Evolutionary conservation across 441 rosid genomes (phyloP).

Genomic region (Melastoma candidum): DNA sequence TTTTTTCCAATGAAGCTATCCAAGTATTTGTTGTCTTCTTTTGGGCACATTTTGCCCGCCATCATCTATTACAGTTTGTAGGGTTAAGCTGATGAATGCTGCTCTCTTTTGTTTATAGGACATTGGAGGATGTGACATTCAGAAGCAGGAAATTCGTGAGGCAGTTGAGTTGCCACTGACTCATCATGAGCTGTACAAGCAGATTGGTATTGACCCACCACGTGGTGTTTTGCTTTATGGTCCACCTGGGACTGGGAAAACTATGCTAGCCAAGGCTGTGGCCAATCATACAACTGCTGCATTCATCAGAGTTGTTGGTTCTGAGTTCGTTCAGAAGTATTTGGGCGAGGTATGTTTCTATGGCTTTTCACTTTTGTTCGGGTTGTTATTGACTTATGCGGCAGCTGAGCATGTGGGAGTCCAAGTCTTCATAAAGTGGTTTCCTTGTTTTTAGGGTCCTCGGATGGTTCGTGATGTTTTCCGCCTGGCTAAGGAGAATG

Average conservation of each 20-base stretch:
- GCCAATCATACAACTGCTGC: conserved; percentile 98
- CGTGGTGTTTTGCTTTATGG: conserved; percentile 8
- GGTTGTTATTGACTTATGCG: no score
- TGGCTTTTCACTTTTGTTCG: not conserved
- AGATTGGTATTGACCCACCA: conserved; percentile 8
- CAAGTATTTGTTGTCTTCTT: no score
- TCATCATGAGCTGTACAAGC: conserved; percentile 7
- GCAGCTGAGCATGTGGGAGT: no score
- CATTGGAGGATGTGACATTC: conserved; percentile 16
- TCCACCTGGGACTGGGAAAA: conserved; percentile 8
- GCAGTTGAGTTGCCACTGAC: conserved; percentile 18
- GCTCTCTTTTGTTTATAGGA: conserved; percentile 25
- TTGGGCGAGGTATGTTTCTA: conserved; percentile 73
- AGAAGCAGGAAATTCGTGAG: conserved; percentile 16
- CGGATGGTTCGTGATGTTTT: conserved; percentile 99
- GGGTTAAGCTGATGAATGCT: not conserved
- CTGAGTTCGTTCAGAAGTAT: conserved; percentile 98
- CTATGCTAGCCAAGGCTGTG: conserved; percentile 33
- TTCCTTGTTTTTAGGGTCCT: conserved; percentile 55
- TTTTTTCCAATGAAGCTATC: no score
- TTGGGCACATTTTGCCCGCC: no score
- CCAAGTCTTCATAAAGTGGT: not conserved
- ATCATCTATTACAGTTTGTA: no score
- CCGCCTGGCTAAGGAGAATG: conserved; percentile 95
- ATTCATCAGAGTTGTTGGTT: conserved; percentile 97